A percentile compares a stretch with the other conserved stretches of the same genome.
phyloP scores from a whole-genome alignment of 257 asterid species.

The Oldenlandia corymbosa region DNA sequence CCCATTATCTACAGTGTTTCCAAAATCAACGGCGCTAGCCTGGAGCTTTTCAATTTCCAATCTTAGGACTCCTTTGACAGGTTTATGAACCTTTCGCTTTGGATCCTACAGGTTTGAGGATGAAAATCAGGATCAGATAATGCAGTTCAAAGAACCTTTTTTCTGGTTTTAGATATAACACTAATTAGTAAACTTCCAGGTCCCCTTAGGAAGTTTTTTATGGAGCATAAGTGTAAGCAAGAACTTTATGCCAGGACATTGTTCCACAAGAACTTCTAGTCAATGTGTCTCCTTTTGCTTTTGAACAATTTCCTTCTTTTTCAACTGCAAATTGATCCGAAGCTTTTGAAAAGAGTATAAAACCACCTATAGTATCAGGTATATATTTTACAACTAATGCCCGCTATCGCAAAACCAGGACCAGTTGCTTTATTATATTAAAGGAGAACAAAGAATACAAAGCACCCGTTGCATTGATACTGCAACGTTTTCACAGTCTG shows the following conservation, averaged over 20 bases:
- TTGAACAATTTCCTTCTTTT: no score
- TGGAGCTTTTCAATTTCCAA: conserved; percentile 96
- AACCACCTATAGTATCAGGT: conserved; percentile 1
- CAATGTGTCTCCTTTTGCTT: neutral
- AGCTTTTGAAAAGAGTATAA: neutral
- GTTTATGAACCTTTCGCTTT: conserved; percentile 91
- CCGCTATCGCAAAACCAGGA: neutral
- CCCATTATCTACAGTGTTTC: conserved; percentile 50
- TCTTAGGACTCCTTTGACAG: conserved; percentile 83
- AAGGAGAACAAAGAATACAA: neutral
- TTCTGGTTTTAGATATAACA: neutral
- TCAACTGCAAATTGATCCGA: neutral
- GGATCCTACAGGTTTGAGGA: conserved; percentile 63
- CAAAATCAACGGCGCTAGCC: conserved; percentile 53
- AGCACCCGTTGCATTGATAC: neutral
- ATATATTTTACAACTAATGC: neutral
- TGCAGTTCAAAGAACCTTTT: conserved; percentile 13
- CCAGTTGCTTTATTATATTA: no score
- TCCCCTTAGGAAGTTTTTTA: neutral
- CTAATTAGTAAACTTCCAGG: neutral
- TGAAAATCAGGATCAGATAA: conserved; percentile 14
- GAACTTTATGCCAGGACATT: neutral
- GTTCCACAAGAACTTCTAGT: neutral
- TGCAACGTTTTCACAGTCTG: neutral
- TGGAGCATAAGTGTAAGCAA: neutral